Percentiles rank a stretch among this genome's conserved stretches.
These are phyloP conservation scores for Eutreptiella sp. DNA, from an alignment of 208 protist species.

Conservation along the genomic window DNA sequence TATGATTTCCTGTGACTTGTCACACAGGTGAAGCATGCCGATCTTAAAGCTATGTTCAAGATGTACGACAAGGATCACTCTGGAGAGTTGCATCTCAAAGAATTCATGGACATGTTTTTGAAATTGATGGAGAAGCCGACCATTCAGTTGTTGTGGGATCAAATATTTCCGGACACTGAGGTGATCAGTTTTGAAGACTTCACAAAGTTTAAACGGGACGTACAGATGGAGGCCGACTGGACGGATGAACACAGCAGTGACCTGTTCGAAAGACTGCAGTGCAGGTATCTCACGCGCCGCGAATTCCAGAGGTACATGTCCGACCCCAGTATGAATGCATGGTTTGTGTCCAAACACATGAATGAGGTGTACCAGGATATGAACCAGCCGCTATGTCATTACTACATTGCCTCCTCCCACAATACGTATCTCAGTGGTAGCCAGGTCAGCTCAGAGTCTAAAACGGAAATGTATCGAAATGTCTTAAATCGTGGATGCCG, in stretches of 20 bases:
- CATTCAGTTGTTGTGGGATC: neutral
- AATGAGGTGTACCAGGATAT: constrained; percentile 38
- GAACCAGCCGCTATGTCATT: constrained; percentile 37
- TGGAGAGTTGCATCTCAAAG: constrained; percentile 4
- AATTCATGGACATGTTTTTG: constrained; percentile 20
- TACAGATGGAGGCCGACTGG: constrained; percentile 25
- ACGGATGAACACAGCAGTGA: neutral
- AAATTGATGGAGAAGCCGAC: neutral
- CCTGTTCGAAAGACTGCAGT: neutral
- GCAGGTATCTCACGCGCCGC: neutral
- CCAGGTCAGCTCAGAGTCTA: constrained; percentile 3
- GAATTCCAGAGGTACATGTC: constrained; percentile 15
- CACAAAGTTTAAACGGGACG: constrained; percentile 27
- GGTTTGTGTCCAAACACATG: constrained; percentile 34
- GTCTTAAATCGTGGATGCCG: constrained; percentile 37
- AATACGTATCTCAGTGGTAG: constrained; percentile 70
- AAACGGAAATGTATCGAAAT: constrained; percentile 33
- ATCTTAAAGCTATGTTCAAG: neutral
- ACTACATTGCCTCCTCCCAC: constrained; percentile 54
- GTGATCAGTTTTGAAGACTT: constrained; percentile 19
- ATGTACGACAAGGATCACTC: constrained; percentile 4
- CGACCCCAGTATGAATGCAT: constrained; percentile 7
- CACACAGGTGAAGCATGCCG: no score
- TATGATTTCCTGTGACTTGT: no score
- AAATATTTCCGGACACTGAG: constrained; percentile 7